These are phyloP conservation scores for Camellia lanceoleosa DNA, from an alignment of 148 eudicot species.

Conservation along the genomic window DNA sequence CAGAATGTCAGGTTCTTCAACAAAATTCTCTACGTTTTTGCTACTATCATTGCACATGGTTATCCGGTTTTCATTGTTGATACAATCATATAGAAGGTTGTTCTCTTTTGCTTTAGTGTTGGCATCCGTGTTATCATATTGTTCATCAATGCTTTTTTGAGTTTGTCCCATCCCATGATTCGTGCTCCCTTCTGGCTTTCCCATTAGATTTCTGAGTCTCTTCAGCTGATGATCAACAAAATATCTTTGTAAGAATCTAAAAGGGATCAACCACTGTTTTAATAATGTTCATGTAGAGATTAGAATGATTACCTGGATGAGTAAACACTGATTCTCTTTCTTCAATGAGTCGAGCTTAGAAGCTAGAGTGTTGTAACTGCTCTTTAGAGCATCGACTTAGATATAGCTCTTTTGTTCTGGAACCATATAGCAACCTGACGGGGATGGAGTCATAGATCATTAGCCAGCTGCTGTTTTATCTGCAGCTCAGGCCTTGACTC, in stretches of 20 bases:
- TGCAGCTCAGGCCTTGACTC: conserved; percentile 52
- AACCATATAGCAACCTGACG: conserved; percentile 64
- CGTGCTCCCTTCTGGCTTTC: conserved; percentile 13
- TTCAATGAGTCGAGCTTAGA: conserved; percentile 32
- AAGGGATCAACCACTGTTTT: neutral
- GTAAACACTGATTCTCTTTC: conserved; percentile 40
- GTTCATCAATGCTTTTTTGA: conserved; percentile 10
- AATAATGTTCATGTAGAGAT: neutral
- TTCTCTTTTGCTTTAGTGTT: conserved; percentile 8
- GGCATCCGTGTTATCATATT: conserved; percentile 8
- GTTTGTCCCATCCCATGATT: neutral
- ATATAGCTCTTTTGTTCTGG: conserved; percentile 56
- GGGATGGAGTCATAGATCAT: conserved; percentile 51
- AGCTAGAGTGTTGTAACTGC: conserved; percentile 30
- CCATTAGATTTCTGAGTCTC: conserved; percentile 32
- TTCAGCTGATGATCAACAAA: conserved; percentile 35
- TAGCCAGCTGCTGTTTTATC: conserved; percentile 46
- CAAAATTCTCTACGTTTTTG: conserved; percentile 14
- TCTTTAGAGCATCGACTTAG: conserved; percentile 53
- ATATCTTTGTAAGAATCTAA: neutral
- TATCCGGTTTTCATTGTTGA: conserved; percentile 4
- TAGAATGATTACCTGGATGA: conserved; percentile 34
- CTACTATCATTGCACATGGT: conserved; percentile 3
- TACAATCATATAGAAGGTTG: neutral
- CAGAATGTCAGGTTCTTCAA: conserved; percentile 16